phyloP scores from a whole-genome alignment of 164 flowering plant genomes.

The Taxillus chinensis region DNA sequence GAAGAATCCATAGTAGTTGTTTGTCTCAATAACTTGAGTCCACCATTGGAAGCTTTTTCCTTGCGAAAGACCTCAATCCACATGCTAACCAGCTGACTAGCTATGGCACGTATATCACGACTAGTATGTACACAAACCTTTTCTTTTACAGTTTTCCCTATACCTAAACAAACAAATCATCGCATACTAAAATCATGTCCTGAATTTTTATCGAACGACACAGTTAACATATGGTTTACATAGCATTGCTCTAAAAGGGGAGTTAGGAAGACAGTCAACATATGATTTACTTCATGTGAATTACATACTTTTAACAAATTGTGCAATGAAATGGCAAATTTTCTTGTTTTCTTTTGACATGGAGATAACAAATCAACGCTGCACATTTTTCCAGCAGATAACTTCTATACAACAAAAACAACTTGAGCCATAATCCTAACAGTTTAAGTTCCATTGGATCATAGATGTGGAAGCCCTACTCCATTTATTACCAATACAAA shows the following conservation, averaged over 20 bases:
- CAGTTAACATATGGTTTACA: not conserved
- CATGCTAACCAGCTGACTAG: slow-evolving; percentile 86
- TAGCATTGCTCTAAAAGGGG: not conserved
- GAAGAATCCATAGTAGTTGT: slow-evolving; percentile 36
- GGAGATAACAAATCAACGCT: too few relatives aligned
- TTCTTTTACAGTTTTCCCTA: slow-evolving; percentile 92
- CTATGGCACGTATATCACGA: slow-evolving; percentile 97
- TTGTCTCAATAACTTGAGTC: slow-evolving; percentile 47
- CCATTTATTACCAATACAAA: too few relatives aligned
- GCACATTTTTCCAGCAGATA: too few relatives aligned
- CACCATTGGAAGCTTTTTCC: slow-evolving; percentile 79
- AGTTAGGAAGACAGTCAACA: not conserved
- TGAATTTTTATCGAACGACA: not conserved
- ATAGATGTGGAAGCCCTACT: too few relatives aligned
- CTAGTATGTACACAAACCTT: slow-evolving; percentile 97
- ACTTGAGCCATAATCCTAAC: too few relatives aligned
- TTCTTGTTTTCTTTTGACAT: too few relatives aligned
- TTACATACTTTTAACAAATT: too few relatives aligned
- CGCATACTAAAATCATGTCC: not conserved
- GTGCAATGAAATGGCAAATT: too few relatives aligned
- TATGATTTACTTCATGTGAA: too few relatives aligned
- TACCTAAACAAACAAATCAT: slow-evolving; percentile 36
- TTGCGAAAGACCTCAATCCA: slow-evolving; percentile 96
- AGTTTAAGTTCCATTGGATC: too few relatives aligned
- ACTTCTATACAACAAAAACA: too few relatives aligned